A percentile compares a stretch with the other conserved stretches of the same genome.
phyloP scores from a whole-genome alignment of 2,329 filamentous ascomycete species.

The Apiospora koreana region DNA sequence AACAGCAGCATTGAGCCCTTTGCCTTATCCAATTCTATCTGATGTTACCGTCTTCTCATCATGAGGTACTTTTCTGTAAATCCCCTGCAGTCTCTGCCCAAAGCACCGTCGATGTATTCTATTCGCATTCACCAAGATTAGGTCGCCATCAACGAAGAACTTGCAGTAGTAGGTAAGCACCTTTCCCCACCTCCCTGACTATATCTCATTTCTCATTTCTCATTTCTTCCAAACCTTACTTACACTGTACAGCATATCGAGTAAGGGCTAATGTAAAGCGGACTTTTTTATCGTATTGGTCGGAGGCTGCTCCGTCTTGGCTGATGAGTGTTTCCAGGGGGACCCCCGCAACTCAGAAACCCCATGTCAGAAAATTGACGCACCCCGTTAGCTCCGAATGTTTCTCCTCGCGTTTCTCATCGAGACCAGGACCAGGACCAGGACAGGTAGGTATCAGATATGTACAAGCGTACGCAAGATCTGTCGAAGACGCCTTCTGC shows the following conservation, averaged over 20 bases:
- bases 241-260: not conserved
- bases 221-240: not conserved
- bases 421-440: not conserved
- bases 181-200: not conserved
- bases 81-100: not conserved
- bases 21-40: not conserved
- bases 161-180: not conserved
- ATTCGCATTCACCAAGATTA: not conserved
- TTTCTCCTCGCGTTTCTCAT: not conserved
- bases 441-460: not conserved
- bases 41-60: not conserved
- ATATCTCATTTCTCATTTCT: not conserved
- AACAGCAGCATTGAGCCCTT: too few relatives aligned
- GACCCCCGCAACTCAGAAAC: not conserved
- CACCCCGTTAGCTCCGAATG: not conserved
- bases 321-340: not conserved
- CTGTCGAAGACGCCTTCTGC: not conserved
- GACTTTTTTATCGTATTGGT: slow-evolving; percentile 7
- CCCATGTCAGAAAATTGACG: slow-evolving; percentile 10
- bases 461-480: not conserved
- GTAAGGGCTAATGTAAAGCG: not conserved
- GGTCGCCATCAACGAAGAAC: not conserved
- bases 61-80: not conserved
- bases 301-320: slow-evolving; percentile 12
- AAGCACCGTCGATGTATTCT: not conserved